Evolutionary conservation across 2,329 filamentous ascomycete genomes (phyloP), one percentile per base, ranked within the genome.

Genomic region (Fusarium nurragi): DNA sequence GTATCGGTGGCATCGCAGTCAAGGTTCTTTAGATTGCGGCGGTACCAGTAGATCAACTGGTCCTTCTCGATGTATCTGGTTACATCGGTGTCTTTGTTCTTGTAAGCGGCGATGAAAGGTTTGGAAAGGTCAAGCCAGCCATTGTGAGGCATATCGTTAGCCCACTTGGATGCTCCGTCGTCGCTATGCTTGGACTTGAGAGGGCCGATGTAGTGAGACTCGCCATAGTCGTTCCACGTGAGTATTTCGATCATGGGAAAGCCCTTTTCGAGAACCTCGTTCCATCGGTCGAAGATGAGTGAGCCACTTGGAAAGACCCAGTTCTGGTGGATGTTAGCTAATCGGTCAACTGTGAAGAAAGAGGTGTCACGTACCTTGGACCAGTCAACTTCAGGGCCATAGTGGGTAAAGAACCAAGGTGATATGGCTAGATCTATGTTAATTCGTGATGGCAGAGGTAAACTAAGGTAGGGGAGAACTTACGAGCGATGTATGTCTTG

Each of bases 211-310:
- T 86, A 85, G 65, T 86, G 84, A 16, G 79, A 83, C 67, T 86
- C 84, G 30, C 84, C 84, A 45, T 82, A 86, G 68, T 86, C 77
- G 49, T 79, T 79, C 76, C 76, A 79, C n/a, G 80, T 80, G 18
- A 82, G 71, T 26, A 82, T 79, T 67, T 79, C 76, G 7, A 86
- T 72, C 54, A 83, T 84, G 6, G 79, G 76, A 16, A 83, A 82
- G 16, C 77, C 73, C n/a, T 82, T 66, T 8, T 70, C 65, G 12
- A 84, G 63, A 19, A 84, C 77, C 52, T 77, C 64, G 21, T 82
- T 77, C 86, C 86, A 88, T 25, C 86, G 83, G 54, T 85, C 77
- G 58, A 81, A 84, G 82, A 87, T 88, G 8, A 89, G 75, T 38
- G 82, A 77, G 59, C 88, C 86, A 9, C 84, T 81, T 4, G 82